These are phyloP conservation scores for Rhodosporidiobolus sp. DNA, from an alignment of 768 basidiomycete species.

Conservation along the genomic window DNA sequence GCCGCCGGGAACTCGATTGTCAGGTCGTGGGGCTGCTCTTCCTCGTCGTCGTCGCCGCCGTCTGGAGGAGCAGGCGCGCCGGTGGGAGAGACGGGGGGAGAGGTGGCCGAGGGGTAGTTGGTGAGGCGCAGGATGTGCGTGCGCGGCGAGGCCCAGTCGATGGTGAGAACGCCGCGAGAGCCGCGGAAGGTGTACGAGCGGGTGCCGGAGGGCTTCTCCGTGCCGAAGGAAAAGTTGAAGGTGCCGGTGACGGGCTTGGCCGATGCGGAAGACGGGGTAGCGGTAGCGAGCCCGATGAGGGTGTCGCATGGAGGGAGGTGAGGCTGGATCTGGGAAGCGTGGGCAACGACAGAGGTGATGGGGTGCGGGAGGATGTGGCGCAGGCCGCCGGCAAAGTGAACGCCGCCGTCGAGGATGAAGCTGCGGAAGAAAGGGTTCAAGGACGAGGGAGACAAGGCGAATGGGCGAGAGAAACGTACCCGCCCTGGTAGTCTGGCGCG, in stretches of 20 bases:
- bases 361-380: conserved; percentile 54
- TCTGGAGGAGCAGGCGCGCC: too few species aligned
- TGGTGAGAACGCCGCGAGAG: conserved; percentile 58
- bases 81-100: background rate
- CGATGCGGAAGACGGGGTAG: background rate
- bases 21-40: conserved; percentile 51
- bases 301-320: conserved; percentile 78
- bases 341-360: conserved; percentile 59
- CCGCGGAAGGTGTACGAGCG: conserved; percentile 60
- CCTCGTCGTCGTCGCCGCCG: conserved; percentile 30
- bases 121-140: conserved; percentile 49
- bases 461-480: conserved; percentile 12
- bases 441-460: background rate
- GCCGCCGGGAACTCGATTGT: conserved; percentile 58
- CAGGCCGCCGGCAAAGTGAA: conserved; percentile 58
- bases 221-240: conserved; percentile 63
- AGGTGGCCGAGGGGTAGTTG: background rate
- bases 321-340: conserved; percentile 66
- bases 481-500: conserved; percentile 61
- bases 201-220: conserved; percentile 53
- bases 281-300: conserved; percentile 53
- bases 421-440: conserved; percentile 8
- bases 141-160: conserved; percentile 50
- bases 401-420: conserved; percentile 70
- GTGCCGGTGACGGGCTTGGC: conserved; percentile 42